Conservation (phyloP, 495 filamentous ascomycete species). For the Astrothelium macrocarpum region DNA sequence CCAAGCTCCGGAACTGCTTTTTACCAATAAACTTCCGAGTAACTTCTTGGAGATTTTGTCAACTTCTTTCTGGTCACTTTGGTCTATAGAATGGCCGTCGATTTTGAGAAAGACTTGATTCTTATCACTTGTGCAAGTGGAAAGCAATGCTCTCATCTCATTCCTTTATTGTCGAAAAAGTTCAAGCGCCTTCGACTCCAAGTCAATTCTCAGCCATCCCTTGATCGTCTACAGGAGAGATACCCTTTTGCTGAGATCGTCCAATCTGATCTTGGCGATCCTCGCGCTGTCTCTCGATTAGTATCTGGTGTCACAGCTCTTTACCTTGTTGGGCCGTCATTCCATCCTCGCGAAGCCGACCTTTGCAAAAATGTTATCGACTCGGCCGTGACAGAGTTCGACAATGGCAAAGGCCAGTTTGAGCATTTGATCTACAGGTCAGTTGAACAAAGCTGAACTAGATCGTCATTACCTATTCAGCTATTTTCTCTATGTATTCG, state of each 20-base stretch:
- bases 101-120: constrained; percentile 6
- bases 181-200: constrained; percentile 26
- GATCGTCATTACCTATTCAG: no score
- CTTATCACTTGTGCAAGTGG: constrained; percentile 11
- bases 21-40: no score
- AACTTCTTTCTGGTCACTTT: no score
- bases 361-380: constrained; percentile 31
- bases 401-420: constrained; percentile 10
- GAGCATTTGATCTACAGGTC: constrained; percentile 30
- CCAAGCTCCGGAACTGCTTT: no score
- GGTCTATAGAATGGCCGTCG: constrained; percentile 9
- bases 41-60: no score
- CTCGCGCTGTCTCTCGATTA: constrained; percentile 18
- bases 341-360: constrained; percentile 26
- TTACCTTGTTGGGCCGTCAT: constrained; percentile 19
- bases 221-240: constrained; percentile 11
- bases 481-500: no score
- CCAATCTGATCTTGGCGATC: constrained; percentile 19
- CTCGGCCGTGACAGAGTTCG: constrained; percentile 18
- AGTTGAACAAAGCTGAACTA: no score
- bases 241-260: constrained; percentile 27
- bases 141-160: constrained; percentile 14
- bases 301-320: constrained; percentile 19
- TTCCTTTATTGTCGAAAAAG: constrained; percentile 27
- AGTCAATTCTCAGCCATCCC: constrained; percentile 18